Evolutionary conservation across 768 basidiomycete genomes (phyloP), one percentile per base, ranked within the genome.

Genomic region (Russula sp.): DNA sequence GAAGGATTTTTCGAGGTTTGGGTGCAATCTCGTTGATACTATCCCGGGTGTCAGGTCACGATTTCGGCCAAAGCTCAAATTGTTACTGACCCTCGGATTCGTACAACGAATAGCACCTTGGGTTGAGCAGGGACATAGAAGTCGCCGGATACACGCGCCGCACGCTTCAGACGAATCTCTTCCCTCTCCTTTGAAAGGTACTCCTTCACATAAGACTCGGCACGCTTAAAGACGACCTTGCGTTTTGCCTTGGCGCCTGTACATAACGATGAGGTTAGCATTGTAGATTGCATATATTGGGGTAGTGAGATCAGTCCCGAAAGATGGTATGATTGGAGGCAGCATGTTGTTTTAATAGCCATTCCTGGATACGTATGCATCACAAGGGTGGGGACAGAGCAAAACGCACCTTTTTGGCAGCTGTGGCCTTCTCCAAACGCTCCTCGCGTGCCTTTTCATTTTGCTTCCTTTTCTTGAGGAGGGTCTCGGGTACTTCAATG

Each of bases 21-120:
- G 97, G 97, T 61, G 97, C 94, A 74, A 99, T 97, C 76, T 98
- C 93, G 78, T 98, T 98, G 83, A 99, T 94, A 96, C 97, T 94
- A 69, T 11, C 59, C 46, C 30, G n/a, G 38, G 32, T 34, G 53
- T 67, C 52, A 64, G 56, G 20, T 46, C n/a, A 34, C 38, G 18
- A 11, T 55, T 73, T 40, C 72, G 57, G 55, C 42, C 46, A 28
- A 26, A 18, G 42, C 54, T 44, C 18, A 36, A 67, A 24, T 52
- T 24, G 30, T 10, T 16, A 83, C 91, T 75, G 73, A 95, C 93
- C 94, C 96, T 76, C 93, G 89, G 75, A 98, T 94, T 79, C 97
- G 89, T 73, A 99, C 79, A 70, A 99, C 96, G 71, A 99, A 98
- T 84, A 90, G 95, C 52, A 99, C 88, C 80, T 98, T 99, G 69